Evolutionary conservation across 768 basidiomycete genomes (phyloP).

Genomic region (Candolleomyces eurysporus): DNA sequence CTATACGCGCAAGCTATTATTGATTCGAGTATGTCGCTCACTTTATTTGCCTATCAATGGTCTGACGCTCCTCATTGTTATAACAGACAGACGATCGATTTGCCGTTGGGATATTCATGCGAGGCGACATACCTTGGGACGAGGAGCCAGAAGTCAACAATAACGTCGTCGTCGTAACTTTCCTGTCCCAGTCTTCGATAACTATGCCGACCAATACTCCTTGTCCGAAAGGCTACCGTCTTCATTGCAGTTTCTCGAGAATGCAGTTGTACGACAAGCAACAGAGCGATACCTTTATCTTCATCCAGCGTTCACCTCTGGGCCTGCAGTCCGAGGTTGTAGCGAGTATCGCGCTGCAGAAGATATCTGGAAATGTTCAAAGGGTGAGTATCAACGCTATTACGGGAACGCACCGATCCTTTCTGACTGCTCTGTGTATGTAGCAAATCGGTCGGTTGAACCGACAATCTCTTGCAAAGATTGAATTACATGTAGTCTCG

Average conservation of each 20-base stretch:
- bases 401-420: neutral
- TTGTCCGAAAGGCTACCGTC: slow-evolving; percentile 50
- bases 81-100: slow-evolving; percentile 60
- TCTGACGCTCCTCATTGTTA: neutral
- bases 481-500: slow-evolving; percentile 70
- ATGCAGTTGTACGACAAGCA: slow-evolving; percentile 60
- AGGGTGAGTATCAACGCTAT: slow-evolving; percentile 31
- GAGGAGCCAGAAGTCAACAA: slow-evolving; percentile 57
- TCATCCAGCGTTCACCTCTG: slow-evolving; percentile 47
- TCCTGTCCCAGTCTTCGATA: slow-evolving; percentile 52
- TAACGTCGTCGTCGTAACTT: slow-evolving; percentile 62
- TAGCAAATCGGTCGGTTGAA: slow-evolving; percentile 64
- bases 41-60: neutral
- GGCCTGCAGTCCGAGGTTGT: slow-evolving; percentile 46
- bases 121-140: slow-evolving; percentile 56
- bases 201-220: slow-evolving; percentile 47
- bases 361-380: slow-evolving; percentile 54
- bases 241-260: slow-evolving; percentile 54
- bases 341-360: slow-evolving; percentile 60
- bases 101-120: slow-evolving; percentile 60
- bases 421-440: neutral
- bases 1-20: slow-evolving; percentile 55
- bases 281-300: slow-evolving; percentile 55
- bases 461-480: slow-evolving; percentile 45
- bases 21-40: slow-evolving; percentile 46